Evolutionary conservation across 768 basidiomycete species (phyloP), one percentile per base, ranked within the genome.

Genomic region (Boletus rubescentipes): DNA sequence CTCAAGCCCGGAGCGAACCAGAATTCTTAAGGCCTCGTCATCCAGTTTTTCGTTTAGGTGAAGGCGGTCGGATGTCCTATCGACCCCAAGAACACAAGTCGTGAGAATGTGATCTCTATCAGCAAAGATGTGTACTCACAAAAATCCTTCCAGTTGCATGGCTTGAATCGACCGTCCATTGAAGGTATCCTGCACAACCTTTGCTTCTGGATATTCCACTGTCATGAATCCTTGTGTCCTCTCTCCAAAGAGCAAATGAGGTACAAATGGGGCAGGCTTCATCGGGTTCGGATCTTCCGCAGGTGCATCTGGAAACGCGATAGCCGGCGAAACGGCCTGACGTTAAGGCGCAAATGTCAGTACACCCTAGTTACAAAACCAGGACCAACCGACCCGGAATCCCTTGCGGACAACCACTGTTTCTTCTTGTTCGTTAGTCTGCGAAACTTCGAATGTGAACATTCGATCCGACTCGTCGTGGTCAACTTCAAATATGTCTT

Each of bases 381-480:
- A 5, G 11, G 12, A 35, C 18, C 3, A 15, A 67, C 12, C 59
- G 14, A 82, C 83, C 59, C 64, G 68, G 60, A 83, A 83, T 0
- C 82, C 82, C 5, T 70, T 66, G 15, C 72, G 71, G 9, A 68
- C 62, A 1, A 64, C 62, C 2, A 81, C 79, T 6, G 72, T 70
- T 58, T 83, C 83, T 49, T 81, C 80, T 55, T 83, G 78, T 44
- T 83, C 80, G n/a, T 74, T 75, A 7, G 77, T 81, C 62, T 84
- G 81, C 0, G 73, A 64, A 0, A 85, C 83, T 41, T 79, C 76
- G 49, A n/a, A n/a, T n/a, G n/a, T n/a, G n/a, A n/a, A n/a, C n/a
- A n/a, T n/a, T n/a, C n/a, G n/a, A n/a, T n/a, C 81, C 3, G 65
- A 69, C 14, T 74, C 72, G 14, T 77, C 75, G 7, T 79, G 69